Percentiles rank a stretch among this genome's conserved stretches.
These are phyloP conservation scores for Nitzschia sp. DNA, from an alignment of 108 stramenopile genomes.

Conservation along the genomic window DNA sequence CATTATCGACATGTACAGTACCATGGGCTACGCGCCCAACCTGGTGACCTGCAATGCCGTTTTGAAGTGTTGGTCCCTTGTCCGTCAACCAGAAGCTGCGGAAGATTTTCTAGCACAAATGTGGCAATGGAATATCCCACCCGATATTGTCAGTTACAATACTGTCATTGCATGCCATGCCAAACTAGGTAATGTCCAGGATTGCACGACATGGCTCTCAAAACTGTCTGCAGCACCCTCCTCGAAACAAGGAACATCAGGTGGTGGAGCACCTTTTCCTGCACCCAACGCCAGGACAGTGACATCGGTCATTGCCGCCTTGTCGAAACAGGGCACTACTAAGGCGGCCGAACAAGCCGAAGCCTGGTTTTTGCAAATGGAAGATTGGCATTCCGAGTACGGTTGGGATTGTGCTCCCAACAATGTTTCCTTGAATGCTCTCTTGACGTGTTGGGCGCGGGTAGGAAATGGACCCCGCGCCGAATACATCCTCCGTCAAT, in stretches of 20 bases:
- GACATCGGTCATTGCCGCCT: conserved; percentile 22
- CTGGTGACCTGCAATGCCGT: conserved; percentile 29
- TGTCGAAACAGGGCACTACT: conserved; percentile 15
- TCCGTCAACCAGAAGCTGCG: conserved; percentile 20
- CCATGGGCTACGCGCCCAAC: conserved; percentile 22
- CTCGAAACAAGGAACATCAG: too few relatives aligned
- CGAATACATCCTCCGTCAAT: conserved; percentile 5
- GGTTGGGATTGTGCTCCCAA: conserved; percentile 26
- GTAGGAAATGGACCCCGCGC: conserved; percentile 14
- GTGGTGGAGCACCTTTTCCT: neutral
- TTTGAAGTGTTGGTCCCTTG: conserved; percentile 34
- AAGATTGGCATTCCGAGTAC: conserved; percentile 21
- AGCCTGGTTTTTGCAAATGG: conserved; percentile 28
- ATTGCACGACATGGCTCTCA: conserved; percentile 9
- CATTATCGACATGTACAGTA: conserved; percentile 7
- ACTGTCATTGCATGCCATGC: conserved; percentile 26
- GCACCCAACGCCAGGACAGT: conserved; percentile 29
- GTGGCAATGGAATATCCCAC: conserved; percentile 8
- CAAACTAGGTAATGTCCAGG: conserved; percentile 19
- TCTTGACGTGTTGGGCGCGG: conserved; percentile 28
- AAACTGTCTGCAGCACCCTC: neutral
- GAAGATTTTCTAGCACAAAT: conserved; percentile 27
- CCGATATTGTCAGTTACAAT: conserved; percentile 36
- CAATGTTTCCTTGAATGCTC: conserved; percentile 26
- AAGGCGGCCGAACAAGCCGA: conserved; percentile 27